Conservation (phyloP, 805 yeast species). For the Wickerhamiella spandovensis region DNA sequence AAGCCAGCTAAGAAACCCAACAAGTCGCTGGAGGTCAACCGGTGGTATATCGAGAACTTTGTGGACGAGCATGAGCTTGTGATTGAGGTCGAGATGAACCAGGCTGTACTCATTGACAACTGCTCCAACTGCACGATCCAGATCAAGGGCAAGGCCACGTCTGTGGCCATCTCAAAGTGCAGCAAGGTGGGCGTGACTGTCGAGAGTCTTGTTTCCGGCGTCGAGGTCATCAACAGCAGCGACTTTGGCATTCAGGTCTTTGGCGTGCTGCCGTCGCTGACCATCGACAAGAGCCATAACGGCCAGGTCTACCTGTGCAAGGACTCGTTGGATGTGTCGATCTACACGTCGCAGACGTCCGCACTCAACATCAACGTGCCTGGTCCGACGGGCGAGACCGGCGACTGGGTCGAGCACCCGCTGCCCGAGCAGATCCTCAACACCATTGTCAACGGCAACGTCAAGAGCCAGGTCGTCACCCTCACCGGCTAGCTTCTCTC, state of each 20-base stretch:
- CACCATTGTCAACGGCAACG: constrained; percentile 43
- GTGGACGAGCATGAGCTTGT: constrained; percentile 50
- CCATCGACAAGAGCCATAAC: constrained; percentile 78
- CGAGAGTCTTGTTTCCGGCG: constrained; percentile 74
- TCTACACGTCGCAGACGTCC: constrained; percentile 75
- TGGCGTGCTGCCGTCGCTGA: constrained; percentile 70
- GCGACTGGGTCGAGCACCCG: constrained; percentile 63
- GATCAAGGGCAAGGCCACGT: constrained; percentile 82
- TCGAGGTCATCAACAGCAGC: constrained; percentile 71
- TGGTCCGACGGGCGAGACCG: constrained; percentile 56
- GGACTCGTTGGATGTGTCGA: constrained; percentile 57
- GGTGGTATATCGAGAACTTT: constrained; percentile 79
- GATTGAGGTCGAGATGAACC: constrained; percentile 72
- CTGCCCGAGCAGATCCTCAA: constrained; percentile 89
- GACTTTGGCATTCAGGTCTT: constrained; percentile 76
- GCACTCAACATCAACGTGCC: constrained; percentile 79
- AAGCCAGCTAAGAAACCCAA: constrained; percentile 37
- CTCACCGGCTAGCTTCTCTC: not conserved
- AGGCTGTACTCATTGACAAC: constrained; percentile 78
- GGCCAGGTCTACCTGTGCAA: constrained; percentile 69
- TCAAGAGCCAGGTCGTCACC: constrained; percentile 36
- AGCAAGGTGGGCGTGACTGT: constrained; percentile 61
- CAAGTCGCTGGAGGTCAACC: constrained; percentile 69
- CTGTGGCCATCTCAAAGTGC: constrained; percentile 67
- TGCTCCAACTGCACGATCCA: constrained; percentile 64